phyloP scores from a whole-genome alignment of 2,329 filamentous ascomycete genomes.

The Talaromyces amestolkiae region DNA sequence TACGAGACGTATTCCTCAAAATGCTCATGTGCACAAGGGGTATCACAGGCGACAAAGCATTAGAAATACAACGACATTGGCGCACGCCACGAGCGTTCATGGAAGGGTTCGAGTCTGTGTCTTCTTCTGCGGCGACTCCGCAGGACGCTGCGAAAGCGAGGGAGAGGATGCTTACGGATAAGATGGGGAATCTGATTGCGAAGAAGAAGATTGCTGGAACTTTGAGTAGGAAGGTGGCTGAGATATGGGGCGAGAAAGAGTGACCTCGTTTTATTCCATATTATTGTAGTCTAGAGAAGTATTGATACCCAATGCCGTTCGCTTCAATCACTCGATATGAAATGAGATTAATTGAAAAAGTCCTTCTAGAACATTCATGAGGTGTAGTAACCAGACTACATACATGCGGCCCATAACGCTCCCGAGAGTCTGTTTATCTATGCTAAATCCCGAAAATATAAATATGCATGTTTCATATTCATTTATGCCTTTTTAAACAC shows the following conservation, averaged over 20 bases:
- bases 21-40: slow-evolving; percentile 82
- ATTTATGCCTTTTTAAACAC: neutral
- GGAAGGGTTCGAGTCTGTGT: slow-evolving; percentile 63
- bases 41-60: slow-evolving; percentile 71
- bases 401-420: neutral
- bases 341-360: neutral
- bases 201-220: slow-evolving; percentile 66
- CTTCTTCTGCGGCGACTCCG: slow-evolving; percentile 25
- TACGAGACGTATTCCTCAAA: slow-evolving; percentile 74
- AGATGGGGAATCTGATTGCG: slow-evolving; percentile 59
- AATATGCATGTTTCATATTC: neutral
- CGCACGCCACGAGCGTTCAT: slow-evolving; percentile 69
- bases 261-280: neutral
- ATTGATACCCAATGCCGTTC: neutral
- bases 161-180: slow-evolving; percentile 58
- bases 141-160: slow-evolving; percentile 54
- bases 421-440: neutral
- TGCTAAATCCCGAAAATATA: neutral
- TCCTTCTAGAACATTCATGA: neutral
- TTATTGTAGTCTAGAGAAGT: neutral
- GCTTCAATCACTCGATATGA: too few species aligned
- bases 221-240: slow-evolving; percentile 67
- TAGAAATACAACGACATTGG: slow-evolving; percentile 78
- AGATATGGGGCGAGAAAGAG: slow-evolving; percentile 60
- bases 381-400: neutral